A percentile compares a stretch with the other conserved stretches of the same genome.
These are phyloP conservation scores for Pseudognaphalium luteoalbum DNA, from an alignment of 129 eudicot genomes.

Conservation along the genomic window DNA sequence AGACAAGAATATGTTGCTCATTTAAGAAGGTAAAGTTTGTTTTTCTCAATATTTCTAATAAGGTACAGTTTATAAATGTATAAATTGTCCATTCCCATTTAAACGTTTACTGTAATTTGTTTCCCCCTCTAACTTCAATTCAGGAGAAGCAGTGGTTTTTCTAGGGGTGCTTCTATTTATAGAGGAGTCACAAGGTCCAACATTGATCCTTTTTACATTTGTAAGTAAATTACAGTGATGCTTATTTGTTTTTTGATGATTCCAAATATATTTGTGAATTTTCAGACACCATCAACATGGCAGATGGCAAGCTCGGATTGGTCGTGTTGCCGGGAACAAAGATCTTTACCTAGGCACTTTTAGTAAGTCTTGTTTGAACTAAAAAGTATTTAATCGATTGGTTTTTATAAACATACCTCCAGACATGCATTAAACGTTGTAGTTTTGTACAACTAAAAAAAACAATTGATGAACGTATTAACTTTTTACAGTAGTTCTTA, in stretches of 20 bases:
- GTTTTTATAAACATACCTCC: too few species aligned
- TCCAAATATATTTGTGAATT: constrained; percentile 6
- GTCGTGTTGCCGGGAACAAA: constrained; percentile 92
- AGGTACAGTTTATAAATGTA: not conserved
- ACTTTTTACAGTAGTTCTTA: too few species aligned
- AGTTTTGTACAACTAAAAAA: too few species aligned
- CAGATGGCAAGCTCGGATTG: constrained; percentile 95
- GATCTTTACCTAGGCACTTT: constrained; percentile 92
- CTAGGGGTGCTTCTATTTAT: constrained; percentile 89
- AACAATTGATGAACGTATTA: too few species aligned
- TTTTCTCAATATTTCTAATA: too few species aligned
- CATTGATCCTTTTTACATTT: too few species aligned
- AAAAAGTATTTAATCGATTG: not conserved
- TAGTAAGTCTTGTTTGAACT: constrained; percentile 46
- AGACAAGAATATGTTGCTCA: constrained; percentile 97
- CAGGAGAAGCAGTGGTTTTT: constrained; percentile 94
- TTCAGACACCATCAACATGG: constrained; percentile 95
- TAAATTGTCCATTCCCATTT: not conserved
- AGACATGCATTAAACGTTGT: too few species aligned
- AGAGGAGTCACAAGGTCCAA: constrained; percentile 95
- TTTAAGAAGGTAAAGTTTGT: constrained; percentile 53
- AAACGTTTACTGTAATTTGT: too few species aligned
- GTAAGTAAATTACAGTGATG: too few species aligned
- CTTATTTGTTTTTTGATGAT: not conserved
- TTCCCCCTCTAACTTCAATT: not conserved